Percentiles rank a stretch among this genome's conserved stretches.
phyloP scores from a whole-genome alignment of 179 eudicot genomes.

The Camellia oleifera region DNA sequence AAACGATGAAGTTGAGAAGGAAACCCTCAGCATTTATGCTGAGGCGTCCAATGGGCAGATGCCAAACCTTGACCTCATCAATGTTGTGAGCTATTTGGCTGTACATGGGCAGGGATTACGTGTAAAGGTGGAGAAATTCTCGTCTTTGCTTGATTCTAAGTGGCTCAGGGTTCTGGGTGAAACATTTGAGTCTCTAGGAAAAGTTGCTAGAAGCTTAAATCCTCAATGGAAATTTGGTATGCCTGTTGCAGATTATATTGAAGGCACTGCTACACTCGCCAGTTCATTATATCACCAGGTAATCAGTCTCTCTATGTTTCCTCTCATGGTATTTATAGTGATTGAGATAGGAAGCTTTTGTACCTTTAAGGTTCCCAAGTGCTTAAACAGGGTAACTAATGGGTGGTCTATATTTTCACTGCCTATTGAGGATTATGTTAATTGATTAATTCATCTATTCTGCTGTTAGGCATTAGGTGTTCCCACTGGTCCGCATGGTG shows the following conservation, averaged over 20 bases:
- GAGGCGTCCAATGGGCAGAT: conserved; percentile 99
- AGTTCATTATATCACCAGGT: conserved; percentile 95
- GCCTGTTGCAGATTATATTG: conserved; percentile 71
- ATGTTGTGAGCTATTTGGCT: conserved; percentile 85
- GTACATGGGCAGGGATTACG: conserved; percentile 79
- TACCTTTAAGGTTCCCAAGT: not conserved
- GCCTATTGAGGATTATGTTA: conserved; percentile 4
- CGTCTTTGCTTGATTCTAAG: conserved; percentile 62
- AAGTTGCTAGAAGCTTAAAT: conserved; percentile 64
- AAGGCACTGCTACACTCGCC: conserved; percentile 91
- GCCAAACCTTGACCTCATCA: conserved; percentile 98
- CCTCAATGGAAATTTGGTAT: conserved; percentile 82
- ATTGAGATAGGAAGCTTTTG: not conserved
- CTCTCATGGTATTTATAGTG: not conserved
- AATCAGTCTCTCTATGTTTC: not conserved
- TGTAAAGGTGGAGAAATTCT: conserved; percentile 66
- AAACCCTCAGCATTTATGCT: conserved; percentile 70
- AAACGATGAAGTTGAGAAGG: conserved; percentile 37
- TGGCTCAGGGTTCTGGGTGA: conserved; percentile 57
- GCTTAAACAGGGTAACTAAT: not conserved
- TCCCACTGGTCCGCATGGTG: conserved; percentile 96
- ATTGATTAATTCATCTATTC: conserved; percentile 4
- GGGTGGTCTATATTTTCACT: not conserved
- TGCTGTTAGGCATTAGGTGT: conserved; percentile 77
- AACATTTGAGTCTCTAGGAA: conserved; percentile 56